Conservation (phyloP, 495 filamentous ascomycete species). For the Neurospora tetraspora region DNA sequence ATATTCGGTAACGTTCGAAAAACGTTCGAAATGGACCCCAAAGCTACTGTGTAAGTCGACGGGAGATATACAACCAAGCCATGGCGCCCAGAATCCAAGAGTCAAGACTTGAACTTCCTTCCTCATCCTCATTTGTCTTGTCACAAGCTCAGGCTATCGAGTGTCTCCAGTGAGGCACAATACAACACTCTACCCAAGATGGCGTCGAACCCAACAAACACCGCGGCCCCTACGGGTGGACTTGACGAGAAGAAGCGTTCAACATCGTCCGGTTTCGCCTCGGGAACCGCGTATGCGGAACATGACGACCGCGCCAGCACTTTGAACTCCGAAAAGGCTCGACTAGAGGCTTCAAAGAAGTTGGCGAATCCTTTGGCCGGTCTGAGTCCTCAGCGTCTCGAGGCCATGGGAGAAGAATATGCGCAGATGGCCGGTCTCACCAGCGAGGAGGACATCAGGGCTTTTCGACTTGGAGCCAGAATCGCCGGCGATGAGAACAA, state of each 20-base stretch:
- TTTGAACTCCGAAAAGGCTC: not conserved
- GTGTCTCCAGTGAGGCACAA: not conserved
- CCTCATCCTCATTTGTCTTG: not conserved
- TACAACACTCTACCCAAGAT: not conserved
- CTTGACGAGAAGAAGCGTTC: not conserved
- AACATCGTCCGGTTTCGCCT: not conserved
- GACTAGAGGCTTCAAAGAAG: slow-evolving; percentile 23
- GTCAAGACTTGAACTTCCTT: not conserved
- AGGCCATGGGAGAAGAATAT: slow-evolving; percentile 54
- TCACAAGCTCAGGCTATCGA: not conserved
- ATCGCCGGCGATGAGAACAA: slow-evolving; percentile 36
- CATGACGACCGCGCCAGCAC: not conserved
- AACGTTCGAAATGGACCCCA: not conserved
- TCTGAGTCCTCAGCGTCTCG: slow-evolving; percentile 47
- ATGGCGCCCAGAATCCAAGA: not conserved
- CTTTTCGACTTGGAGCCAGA: slow-evolving; percentile 64
- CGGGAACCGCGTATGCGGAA: not conserved
- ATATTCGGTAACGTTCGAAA: not conserved
- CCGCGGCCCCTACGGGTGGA: not conserved
- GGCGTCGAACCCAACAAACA: not conserved
- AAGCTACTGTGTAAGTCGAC: not conserved
- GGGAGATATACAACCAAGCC: not conserved
- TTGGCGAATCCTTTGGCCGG: slow-evolving; percentile 65
- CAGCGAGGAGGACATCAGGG: slow-evolving; percentile 52
- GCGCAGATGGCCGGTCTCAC: slow-evolving; percentile 53